Evolutionary conservation across 2,329 filamentous ascomycete genomes (phyloP), one percentile per base, ranked within the genome.

Genomic region (Talaromyces sp.): DNA sequence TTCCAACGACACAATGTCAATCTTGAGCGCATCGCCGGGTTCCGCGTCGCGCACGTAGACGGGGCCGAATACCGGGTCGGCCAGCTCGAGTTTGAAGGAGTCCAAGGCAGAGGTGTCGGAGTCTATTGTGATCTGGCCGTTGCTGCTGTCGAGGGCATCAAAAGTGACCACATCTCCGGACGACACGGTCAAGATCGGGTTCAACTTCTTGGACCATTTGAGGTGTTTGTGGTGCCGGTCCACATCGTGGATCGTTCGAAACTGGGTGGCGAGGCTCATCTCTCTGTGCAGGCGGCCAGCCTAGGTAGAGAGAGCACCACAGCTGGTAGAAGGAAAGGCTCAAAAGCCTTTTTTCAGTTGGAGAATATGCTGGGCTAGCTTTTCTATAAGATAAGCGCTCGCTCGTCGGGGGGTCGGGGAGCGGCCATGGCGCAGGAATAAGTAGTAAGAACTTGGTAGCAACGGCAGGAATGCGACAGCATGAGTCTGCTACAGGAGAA

Each of bases 31-130:
- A 65, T 83, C 81, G 43, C 81, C 81, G 0, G 81, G 80, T 58
- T 78, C 71, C 12, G 81, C 81, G 56, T 73, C 78, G 54, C 79
- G 74, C 59, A 84, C 66, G 64, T 72, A 79, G 35, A 84, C 75
- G 11, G 82, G 81, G 0, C 81, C 81, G 57, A 81, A 77, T 53
- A 78, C 80, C 1, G 81, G 81, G 63, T 83, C 81, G 31, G 75
- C 75, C 17, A 74, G 67, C 17, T 65, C 61, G 32, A 78, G 67
- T 61, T 81, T 71, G 59, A 83, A 75, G n/a, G 69, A 69, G 8
- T 66, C 54, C 53, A 83, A 68, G 26, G 75, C 73, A 3, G 74
- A 73, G 17, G 72, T 66, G 21, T 74, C 74, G 50, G 79, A 81
- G 21, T 72, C 69, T 7, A 74, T 71, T 5, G 74, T 75, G 62